These are phyloP conservation scores for Microdochium bolleyi DNA, from an alignment of 2,329 filamentous ascomycete species.

Conservation along the genomic window DNA sequence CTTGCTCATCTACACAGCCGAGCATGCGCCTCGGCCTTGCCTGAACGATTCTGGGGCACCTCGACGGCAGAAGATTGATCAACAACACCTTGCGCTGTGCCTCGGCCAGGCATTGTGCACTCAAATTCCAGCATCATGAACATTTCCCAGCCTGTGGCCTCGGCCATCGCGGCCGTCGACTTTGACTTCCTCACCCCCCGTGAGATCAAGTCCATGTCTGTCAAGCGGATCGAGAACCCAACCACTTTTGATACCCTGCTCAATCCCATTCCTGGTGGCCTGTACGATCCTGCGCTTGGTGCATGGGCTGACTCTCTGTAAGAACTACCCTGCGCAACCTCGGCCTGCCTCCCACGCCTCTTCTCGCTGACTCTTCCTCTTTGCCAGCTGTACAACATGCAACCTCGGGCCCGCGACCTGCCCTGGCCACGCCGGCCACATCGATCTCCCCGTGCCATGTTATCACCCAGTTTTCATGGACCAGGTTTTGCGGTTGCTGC, in stretches of 20 bases:
- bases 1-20: not conserved
- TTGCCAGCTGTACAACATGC: slow-evolving; percentile 78
- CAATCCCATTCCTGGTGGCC: slow-evolving; percentile 80
- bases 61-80: not conserved
- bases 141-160: slow-evolving; percentile 73
- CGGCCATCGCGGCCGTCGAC: slow-evolving; percentile 77
- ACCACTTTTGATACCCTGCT: slow-evolving; percentile 89
- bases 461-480: slow-evolving; percentile 98
- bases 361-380: not conserved
- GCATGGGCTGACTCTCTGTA: slow-evolving; percentile 82
- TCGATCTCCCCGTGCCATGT: slow-evolving; percentile 85
- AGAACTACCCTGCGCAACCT: slow-evolving; percentile 21
- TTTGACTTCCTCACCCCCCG: slow-evolving; percentile 77
- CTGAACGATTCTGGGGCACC: not conserved
- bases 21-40: not conserved
- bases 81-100: not conserved
- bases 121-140: slow-evolving; percentile 42
- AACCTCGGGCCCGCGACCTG: slow-evolving; percentile 75
- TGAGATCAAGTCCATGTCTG: slow-evolving; percentile 84
- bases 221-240: slow-evolving; percentile 88
- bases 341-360: not conserved
- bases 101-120: not conserved
- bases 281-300: slow-evolving; percentile 88
- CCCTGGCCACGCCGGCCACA: slow-evolving; percentile 89
- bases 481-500: slow-evolving; percentile 75